Percentiles rank a stretch among this genome's conserved stretches.
Evolutionary conservation across 2,329 filamentous ascomycete genomes (phyloP).

Genomic region (Exserohilum rostratum): DNA sequence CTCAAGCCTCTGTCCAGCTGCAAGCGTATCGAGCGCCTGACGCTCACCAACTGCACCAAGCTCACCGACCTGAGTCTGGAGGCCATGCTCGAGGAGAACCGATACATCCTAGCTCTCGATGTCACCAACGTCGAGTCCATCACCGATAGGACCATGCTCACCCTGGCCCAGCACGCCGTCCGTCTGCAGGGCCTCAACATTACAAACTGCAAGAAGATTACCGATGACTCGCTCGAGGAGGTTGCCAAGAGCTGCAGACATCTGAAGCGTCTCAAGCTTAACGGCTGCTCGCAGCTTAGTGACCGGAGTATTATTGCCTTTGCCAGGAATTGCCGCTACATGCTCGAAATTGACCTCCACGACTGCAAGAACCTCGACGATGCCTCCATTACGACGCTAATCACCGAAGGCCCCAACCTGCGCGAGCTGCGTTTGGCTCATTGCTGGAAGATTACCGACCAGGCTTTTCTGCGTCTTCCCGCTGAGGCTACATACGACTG

Average conservation of each 20-base stretch:
- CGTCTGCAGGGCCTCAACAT: slow-evolving; percentile 92
- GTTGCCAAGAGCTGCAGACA: slow-evolving; percentile 83
- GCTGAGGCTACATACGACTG: slow-evolving; percentile 76
- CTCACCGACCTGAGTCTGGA: slow-evolving; percentile 85
- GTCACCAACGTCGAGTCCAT: slow-evolving; percentile 82
- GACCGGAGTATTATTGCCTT: slow-evolving; percentile 84
- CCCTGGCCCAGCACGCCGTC: slow-evolving; percentile 80
- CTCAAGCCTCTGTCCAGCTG: slow-evolving; percentile 81
- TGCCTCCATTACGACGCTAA: slow-evolving; percentile 78
- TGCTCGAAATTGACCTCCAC: slow-evolving; percentile 95
- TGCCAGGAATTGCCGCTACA: slow-evolving; percentile 84
- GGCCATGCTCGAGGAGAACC: slow-evolving; percentile 77
- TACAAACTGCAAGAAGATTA: slow-evolving; percentile 81
- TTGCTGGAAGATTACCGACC: slow-evolving; percentile 83
- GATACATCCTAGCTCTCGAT: slow-evolving; percentile 84
- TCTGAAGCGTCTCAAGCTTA: slow-evolving; percentile 94
- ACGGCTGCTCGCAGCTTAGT: slow-evolving; percentile 84
- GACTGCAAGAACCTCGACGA: slow-evolving; percentile 83
- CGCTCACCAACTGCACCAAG: slow-evolving; percentile 84
- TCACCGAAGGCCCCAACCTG: slow-evolving; percentile 79
- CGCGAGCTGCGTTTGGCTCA: slow-evolving; percentile 87
- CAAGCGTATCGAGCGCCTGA: slow-evolving; percentile 90
- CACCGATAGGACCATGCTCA: slow-evolving; percentile 78
- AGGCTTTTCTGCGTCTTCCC: slow-evolving; percentile 83
- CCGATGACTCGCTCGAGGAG: slow-evolving; percentile 81